Base-by-base conservation (phyloP, 2,329 filamentous ascomycete species). In the Venturia oleaginea region DNA sequence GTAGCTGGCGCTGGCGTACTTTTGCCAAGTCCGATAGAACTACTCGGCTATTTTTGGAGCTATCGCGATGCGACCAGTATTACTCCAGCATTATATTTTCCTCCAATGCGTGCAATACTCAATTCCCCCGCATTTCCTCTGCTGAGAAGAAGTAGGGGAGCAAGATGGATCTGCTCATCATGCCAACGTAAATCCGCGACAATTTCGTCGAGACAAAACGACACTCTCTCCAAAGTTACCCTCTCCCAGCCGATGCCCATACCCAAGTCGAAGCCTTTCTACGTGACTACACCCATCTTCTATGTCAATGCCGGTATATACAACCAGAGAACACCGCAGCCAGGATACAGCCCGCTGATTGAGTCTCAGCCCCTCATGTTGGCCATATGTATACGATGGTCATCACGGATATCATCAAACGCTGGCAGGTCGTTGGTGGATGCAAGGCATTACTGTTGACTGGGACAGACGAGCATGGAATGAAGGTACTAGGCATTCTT, bases 231-330 rank as follows among this genome's bases (percentile, higher is more conserved):
- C 32, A 32, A 34, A 27, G 43, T 34, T 15, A 32, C 11, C 10
- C 30, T 37, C 40, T 22, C 61, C 37, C n/a, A 19, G 19, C 19
- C 59, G 5, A 22, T 27, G 13, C 1, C 42, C 30, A 34, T 60
- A 60, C 34, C 30, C 57, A 57, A 60, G 40, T 51, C 62, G n/a
- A 97, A 97, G 79, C 92, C 93, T 10, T 97, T 88, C 79, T 99
- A 97, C 80, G 82, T 96, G 71, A 97, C 94, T 5, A 95, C 92
- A 10, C 94, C 94, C 2, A 99, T 99, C 65, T 99, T 97, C 80
- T 99, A 99, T 76, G 94, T 99, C 79, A 99, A 99, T 83, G 91
- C 92, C 64, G 86, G 91, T 92, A 79, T 69, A 79, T 68, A 63
- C 37, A 62, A 57, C 37, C 22, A 42, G 51, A 6, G 64, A 61